Evolutionary conservation across 257 asterid species (phyloP), one percentile per base, ranked within the genome.

Genomic region (Linaria vulgaris): DNA sequence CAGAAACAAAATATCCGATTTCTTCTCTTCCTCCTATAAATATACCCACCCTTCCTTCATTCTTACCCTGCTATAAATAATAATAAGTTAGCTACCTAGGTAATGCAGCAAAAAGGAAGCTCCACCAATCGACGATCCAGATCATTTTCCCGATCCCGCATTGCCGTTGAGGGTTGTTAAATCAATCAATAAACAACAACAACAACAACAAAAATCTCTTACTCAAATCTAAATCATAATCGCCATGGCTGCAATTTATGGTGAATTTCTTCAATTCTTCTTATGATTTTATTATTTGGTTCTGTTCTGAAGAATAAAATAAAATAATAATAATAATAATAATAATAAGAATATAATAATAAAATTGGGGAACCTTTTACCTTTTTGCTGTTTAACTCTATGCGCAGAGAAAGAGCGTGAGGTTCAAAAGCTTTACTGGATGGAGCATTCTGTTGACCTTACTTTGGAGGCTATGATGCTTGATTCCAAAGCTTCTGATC

Each of bases 401-500:
- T 69, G 20, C 72, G 39, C 60, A 85, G 96, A 67, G 44, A 77
- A 78, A 75, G 99, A 94, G 70, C 97, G 99, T 48, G 85, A 87
- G 79, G 56, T 90, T 53, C 97, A 90, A 39, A 94, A 94, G 88
- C 85, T 58, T 54, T 94, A 90, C 78, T 94, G 99, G 99, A 55
- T 79, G 12, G 97, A 94, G 69, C 99, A 94, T 59, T 78, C 99
- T 59, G 84, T 52, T 6, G 79, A 85, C 56, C 88, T 88, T 8
- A 84, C 89, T 8, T 69, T 94, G 63, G 99, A 94, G 75, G 85
- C 87, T 21, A 94, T 88, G 99, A 94, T 94, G 99, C 97, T 90
- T 64, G 99, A 90, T 59, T 90, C 99, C 62, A 84, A 82, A 71
- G 97, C 97, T 4, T 80, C 91, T 56, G 96, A 87, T 80, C 97